Conservation (phyloP, 1,284 basidiomycete species). For the Agaricales sp. region DNA sequence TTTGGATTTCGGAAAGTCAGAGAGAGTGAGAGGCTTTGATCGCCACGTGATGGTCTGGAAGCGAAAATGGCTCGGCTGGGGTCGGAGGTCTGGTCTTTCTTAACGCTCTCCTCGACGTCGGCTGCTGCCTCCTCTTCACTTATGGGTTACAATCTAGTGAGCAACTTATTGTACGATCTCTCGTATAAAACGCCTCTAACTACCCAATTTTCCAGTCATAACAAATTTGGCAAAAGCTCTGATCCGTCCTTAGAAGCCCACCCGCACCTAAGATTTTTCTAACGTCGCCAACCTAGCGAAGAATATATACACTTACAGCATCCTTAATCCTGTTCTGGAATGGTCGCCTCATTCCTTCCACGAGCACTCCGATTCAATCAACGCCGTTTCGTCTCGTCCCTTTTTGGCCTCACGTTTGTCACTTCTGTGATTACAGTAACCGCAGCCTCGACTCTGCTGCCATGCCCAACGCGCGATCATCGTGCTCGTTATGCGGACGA, state of each 20-base stretch:
- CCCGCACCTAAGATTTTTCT: background rate
- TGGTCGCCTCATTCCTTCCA: conserved; percentile 26
- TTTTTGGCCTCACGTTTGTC: conserved; percentile 71
- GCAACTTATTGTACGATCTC: background rate
- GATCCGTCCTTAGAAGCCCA: background rate
- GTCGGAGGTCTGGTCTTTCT: background rate
- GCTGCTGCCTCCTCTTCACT: background rate
- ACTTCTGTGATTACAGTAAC: conserved; percentile 73
- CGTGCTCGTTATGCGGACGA: conserved; percentile 21
- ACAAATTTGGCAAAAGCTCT: background rate
- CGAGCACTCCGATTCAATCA: conserved; percentile 54
- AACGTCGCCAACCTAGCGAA: background rate
- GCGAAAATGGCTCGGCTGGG: background rate
- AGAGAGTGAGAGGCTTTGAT: background rate
- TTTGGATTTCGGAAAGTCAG: background rate
- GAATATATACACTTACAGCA: conserved; percentile 14
- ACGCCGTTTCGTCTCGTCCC: conserved; percentile 65
- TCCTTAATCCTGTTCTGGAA: background rate
- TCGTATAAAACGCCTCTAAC: too few relatives aligned
- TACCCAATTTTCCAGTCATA: background rate
- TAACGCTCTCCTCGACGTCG: background rate
- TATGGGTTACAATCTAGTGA: background rate
- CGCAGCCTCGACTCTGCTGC: conserved; percentile 58
- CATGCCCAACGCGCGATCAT: conserved; percentile 53
- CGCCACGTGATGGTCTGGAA: background rate